A percentile compares a stretch with the other conserved stretches of the same genome.
Conservation (phyloP, 2,329 filamentous ascomycete genomes). For the Verticillium nonalfalfae region DNA sequence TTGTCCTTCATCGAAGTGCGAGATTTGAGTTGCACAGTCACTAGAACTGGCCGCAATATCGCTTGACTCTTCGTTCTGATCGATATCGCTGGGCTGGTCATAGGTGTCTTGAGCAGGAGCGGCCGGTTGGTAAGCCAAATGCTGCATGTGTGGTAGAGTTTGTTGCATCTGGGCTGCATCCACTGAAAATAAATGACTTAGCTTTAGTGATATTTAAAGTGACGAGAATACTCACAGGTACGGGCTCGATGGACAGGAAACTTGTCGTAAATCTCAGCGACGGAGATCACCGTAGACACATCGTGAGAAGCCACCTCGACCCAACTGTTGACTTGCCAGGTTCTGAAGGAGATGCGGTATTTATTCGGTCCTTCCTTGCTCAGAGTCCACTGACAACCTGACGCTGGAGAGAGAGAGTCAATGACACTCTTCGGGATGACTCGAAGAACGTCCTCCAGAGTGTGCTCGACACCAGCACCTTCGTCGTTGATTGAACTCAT, state of each 20-base stretch:
- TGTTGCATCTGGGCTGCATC: background rate
- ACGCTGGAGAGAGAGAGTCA: background rate
- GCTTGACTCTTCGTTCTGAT: background rate
- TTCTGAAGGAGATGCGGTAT: background rate
- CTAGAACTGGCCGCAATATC: background rate
- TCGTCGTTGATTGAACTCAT: background rate
- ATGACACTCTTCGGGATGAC: background rate
- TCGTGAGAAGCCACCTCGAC: background rate
- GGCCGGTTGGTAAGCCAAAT: background rate
- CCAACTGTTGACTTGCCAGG: background rate
- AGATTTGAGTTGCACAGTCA: background rate
- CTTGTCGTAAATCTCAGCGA: background rate
- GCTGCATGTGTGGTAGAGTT: background rate
- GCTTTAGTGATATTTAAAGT: background rate
- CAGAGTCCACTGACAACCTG: background rate
- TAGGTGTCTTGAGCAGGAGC: background rate
- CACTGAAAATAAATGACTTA: background rate
- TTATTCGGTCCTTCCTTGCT: background rate
- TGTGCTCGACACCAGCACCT: background rate
- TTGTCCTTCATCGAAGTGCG: background rate
- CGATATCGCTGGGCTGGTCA: background rate
- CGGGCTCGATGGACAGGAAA: slow-evolving; percentile 1
- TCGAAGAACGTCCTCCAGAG: background rate
- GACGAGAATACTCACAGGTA: background rate
- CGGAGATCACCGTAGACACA: background rate